Evolutionary conservation across 306 rosid species (phyloP), one percentile per base, ranked within the genome.

Genomic region (Quercus rubra): DNA sequence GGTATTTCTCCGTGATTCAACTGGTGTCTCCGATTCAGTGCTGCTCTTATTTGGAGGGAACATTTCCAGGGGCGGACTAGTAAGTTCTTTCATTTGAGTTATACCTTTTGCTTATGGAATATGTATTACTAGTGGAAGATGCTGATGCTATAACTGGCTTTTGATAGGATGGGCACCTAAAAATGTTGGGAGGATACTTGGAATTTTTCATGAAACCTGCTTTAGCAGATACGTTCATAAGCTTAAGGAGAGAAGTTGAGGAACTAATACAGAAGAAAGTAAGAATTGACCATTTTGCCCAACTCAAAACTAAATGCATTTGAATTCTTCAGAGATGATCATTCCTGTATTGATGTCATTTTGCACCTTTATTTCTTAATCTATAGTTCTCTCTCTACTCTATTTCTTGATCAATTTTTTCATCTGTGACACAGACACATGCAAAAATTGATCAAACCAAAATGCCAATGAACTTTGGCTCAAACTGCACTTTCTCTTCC

Each of bases 21-120:
- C 99, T 68, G 99, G 91, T 46, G 88, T 95, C 46, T 83, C 92
- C 67, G 99, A 95, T 84, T 91, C 99, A 5, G 75, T 83, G 82
- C 79, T 93, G 77, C 99, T 96, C 79, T 86, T 96, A 41, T 91
- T 96, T 86, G 99, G 99, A 74, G 99, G 99, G 81, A 88, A 84
- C 84, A 83, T 93, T 66, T 84, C 80, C 19, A 88, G 81, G 84
- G 99, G 97, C 70, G 92, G 86, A 71, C 66, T 64, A 54, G 98
- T 95, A 82, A 77, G 98, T 83, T 43, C 59, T 77, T 75, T 55
- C 23, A 38, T 59, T 68, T 57, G 52, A 11, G 17, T 35, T 63
- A 67, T 33, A 71, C 64, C 41, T 15, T 56, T 85, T 67, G 23
- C 51, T 83, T 61, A 8, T 1, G 13, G 5, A 15, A 54, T 38